phyloP scores from a whole-genome alignment of 129 eudicot species.

The Gnaphalium uliginosum region DNA sequence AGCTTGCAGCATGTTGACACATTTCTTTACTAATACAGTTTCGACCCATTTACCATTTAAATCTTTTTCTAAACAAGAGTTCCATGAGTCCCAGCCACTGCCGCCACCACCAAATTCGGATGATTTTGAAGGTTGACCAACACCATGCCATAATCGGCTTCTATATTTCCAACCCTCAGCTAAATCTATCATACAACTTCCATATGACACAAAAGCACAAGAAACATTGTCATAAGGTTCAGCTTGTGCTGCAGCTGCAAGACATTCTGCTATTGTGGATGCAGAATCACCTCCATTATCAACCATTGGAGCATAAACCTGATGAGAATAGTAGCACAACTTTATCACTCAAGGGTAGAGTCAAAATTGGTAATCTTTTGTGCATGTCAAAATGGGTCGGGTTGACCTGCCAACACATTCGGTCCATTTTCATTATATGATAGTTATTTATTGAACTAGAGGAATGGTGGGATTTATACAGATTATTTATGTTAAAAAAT shows the following conservation, averaged over 20 bases:
- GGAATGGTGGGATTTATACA: too few relatives aligned
- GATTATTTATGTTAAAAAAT: too few relatives aligned
- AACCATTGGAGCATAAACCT: conserved; percentile 80
- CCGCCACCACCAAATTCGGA: conserved; percentile 81
- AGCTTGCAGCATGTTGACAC: conserved; percentile 80
- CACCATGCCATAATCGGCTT: conserved; percentile 89
- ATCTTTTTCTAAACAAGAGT: conserved; percentile 74
- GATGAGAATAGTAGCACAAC: conserved; percentile 23
- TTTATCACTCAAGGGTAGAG: conserved; percentile 22
- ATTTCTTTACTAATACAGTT: conserved; percentile 72
- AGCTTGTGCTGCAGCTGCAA: conserved; percentile 89
- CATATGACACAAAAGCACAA: conserved; percentile 89
- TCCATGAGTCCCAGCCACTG: conserved; percentile 94
- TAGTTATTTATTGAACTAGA: too few relatives aligned
- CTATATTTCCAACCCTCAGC: conserved; percentile 91
- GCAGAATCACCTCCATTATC: conserved; percentile 72
- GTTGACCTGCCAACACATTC: neutral
- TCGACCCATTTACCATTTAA: conserved; percentile 79
- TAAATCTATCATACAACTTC: conserved; percentile 77
- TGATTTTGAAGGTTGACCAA: conserved; percentile 55
- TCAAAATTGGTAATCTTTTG: neutral
- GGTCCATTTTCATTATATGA: too few relatives aligned
- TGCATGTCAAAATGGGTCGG: neutral
- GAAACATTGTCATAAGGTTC: conserved; percentile 92
- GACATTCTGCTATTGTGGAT: conserved; percentile 75